Percentiles rank a stretch among this genome's conserved stretches.
Evolutionary conservation across 345 rosid species (phyloP).

Genomic region (Citrus trifoliata): DNA sequence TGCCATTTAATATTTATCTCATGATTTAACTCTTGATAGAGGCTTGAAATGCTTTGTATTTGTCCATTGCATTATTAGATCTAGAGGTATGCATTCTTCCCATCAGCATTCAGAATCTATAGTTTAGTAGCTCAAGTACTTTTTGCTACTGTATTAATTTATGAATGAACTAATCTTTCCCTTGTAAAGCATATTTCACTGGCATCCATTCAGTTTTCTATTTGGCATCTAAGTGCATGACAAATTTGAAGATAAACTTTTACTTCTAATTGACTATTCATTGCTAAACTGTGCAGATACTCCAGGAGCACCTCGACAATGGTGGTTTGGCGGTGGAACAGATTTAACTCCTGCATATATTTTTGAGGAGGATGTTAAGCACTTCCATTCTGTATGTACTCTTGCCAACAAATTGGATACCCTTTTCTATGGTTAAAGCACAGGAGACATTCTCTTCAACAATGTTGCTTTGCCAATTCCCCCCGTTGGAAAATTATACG

Average conservation of each 20-base stretch:
- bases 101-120: neutral
- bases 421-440: neutral
- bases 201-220: neutral
- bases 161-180: neutral
- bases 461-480: neutral
- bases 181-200: neutral
- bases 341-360: slow-evolving; percentile 97
- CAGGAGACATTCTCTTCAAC: neutral
- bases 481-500: neutral
- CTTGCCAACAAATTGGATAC: neutral
- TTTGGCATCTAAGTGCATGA: neutral
- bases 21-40: neutral
- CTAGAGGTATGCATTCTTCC: neutral
- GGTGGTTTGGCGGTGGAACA: slow-evolving; percentile 99
- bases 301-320: slow-evolving; percentile 96
- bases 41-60: neutral
- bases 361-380: slow-evolving; percentile 94
- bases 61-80: neutral
- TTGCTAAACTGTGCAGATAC: slow-evolving; percentile 40
- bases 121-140: neutral
- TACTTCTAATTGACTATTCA: neutral
- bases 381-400: slow-evolving; percentile 74
- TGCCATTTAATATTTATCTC: neutral
- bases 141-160: neutral
- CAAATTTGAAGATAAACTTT: neutral